Percentiles rank a stretch among this genome's conserved stretches.
Evolutionary conservation across 371 early-diverging fungal species (phyloP).

Genomic region (Batrachochytrium dendrobatidis): DNA sequence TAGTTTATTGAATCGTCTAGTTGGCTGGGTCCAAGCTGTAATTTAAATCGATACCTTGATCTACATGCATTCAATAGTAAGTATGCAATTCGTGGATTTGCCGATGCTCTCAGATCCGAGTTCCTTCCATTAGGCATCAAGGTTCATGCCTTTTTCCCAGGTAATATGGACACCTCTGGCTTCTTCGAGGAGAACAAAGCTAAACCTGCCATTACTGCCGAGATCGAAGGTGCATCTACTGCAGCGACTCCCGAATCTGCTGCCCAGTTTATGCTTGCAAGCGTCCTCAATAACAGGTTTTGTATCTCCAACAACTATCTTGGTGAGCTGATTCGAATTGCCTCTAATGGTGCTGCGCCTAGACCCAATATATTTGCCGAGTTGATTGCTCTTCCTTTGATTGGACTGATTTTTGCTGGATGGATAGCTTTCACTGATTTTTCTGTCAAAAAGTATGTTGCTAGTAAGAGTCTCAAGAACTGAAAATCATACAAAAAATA

Average conservation of each 20-base stretch:
- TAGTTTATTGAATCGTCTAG: not conserved
- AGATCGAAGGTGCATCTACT: conserved; percentile 30
- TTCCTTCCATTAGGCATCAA: conserved; percentile 20
- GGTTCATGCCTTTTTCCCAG: conserved; percentile 31
- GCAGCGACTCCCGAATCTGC: conserved; percentile 21
- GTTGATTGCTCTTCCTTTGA: conserved; percentile 2
- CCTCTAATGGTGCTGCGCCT: conserved; percentile 17
- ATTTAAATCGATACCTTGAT: not conserved
- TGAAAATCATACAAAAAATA: too few species aligned
- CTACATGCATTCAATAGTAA: conserved; percentile 15
- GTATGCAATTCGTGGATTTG: conserved; percentile 35
- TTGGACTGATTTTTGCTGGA: not conserved
- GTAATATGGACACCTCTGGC: conserved; percentile 38
- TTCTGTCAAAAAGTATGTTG: not conserved
- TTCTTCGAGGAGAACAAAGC: conserved; percentile 33
- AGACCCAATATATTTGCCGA: conserved; percentile 29
- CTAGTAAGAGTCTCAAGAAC: not conserved
- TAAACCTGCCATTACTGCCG: conserved; percentile 33
- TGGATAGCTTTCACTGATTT: not conserved
- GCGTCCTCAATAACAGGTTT: conserved; percentile 17
- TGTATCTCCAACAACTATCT: conserved; percentile 25
- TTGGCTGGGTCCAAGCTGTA: not conserved
- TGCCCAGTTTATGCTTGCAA: conserved; percentile 23
- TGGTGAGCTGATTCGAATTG: conserved; percentile 23
- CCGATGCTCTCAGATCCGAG: conserved; percentile 35